phyloP scores from a whole-genome alignment of 768 basidiomycete species.

The Boletus barrowsii region DNA sequence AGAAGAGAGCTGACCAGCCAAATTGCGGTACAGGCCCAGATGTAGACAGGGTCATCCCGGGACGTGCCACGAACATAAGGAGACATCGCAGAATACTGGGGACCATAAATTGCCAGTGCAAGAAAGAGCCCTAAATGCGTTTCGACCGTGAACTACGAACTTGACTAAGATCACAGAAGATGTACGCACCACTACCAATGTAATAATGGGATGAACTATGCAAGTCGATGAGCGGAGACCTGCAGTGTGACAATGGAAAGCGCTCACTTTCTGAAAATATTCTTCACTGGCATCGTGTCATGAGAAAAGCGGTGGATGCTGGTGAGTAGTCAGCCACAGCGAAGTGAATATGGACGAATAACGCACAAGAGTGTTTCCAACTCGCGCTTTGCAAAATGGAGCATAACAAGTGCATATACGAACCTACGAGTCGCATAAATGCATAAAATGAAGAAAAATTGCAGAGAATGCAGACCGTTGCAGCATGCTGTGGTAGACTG shows the following conservation, averaged over 20 bases:
- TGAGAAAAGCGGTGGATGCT: constrained; percentile 95
- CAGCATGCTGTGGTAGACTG: constrained; percentile 69
- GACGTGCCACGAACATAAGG: constrained; percentile 60
- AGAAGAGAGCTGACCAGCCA: constrained; percentile 63
- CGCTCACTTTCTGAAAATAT: no score
- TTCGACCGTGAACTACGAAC: constrained; percentile 1
- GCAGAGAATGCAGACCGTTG: constrained; percentile 54
- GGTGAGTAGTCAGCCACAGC: not conserved
- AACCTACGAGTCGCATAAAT: constrained; percentile 40
- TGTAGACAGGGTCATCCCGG: constrained; percentile 62
- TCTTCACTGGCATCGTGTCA: constrained; percentile 94
- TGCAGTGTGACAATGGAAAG: not conserved
- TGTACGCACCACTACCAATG: constrained; percentile 56
- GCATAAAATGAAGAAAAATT: not conserved
- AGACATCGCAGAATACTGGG: constrained; percentile 66
- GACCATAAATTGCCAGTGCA: constrained; percentile 78
- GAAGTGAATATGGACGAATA: not conserved
- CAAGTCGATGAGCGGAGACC: not conserved
- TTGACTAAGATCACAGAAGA: not conserved
- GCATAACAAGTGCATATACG: constrained; percentile 69
- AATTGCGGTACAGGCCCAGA: constrained; percentile 61
- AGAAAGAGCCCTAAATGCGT: constrained; percentile 58
- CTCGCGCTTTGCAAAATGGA: constrained; percentile 91
- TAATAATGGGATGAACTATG: constrained; percentile 87
- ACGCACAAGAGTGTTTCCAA: constrained; percentile 86